Evolutionary conservation across 2,329 filamentous ascomycete genomes (phyloP), one percentile per base, ranked within the genome.

Genomic region (Neonectria hederae): DNA sequence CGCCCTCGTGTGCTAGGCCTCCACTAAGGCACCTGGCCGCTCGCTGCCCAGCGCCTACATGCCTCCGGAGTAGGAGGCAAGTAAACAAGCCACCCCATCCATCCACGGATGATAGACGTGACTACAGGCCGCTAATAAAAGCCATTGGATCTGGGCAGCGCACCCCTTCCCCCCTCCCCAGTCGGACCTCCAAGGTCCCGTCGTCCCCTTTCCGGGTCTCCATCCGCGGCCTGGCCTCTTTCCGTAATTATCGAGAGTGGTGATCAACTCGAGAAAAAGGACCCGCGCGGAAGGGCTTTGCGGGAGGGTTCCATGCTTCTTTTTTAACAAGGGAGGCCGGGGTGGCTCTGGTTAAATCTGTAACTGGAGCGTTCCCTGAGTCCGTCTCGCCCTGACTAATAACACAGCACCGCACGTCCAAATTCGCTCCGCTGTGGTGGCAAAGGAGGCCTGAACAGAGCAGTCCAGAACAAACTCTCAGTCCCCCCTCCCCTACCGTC

Each of bases 381-480:
- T n/a, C 35, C 35, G 35, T 38, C 35, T 14, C 14, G 35, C 5
- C 35, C 32, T 35, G 13, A 2, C 7, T 14, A 35, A 2, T 17
- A 35, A 17, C 32, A 35, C 32, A 35, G n/a, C n/a, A n/a, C n/a
- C n/a, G n/a, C n/a, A n/a, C n/a, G n/a, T n/a, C n/a, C n/a, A 10
- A 8, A 17, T 28, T 17, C 8, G 45, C 11, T 49, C 17, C 30
- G 45, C 45, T 30, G 9, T n/a, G n/a, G n/a, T n/a, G n/a, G n/a
- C n/a, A n/a, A n/a, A n/a, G n/a, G n/a, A 14, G 22, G 21, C 43
- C 52, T 19, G 38, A 56, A 43, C 32, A 26, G n/a, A 43, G 35
- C 38, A 53, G 40, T 56, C 59, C 38, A 62, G 38, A 62, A 30
- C 38, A 32, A 46, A 32, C 28, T 51, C 28, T 24, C 38, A 7